phyloP scores from a whole-genome alignment of 2,329 filamentous ascomycete genomes.

The Fusarium sp. region DNA sequence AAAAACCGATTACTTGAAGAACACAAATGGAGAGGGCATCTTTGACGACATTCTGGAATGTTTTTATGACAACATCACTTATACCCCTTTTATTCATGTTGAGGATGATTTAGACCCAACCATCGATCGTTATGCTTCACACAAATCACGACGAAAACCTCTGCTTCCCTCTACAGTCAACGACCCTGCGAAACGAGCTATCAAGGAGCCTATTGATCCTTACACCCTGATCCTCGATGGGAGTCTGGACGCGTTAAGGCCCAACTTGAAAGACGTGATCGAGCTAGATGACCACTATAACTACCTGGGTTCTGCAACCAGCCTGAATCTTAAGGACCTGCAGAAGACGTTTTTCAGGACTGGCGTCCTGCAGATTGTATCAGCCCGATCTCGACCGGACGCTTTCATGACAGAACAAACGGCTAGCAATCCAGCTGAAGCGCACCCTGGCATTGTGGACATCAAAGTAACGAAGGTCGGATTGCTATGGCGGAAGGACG shows the following conservation, averaged over 20 bases:
- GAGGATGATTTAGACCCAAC: slow-evolving; percentile 90
- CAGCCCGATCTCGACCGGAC: slow-evolving; percentile 90
- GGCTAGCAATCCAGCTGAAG: slow-evolving; percentile 85
- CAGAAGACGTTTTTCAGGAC: slow-evolving; percentile 93
- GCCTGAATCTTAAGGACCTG: slow-evolving; percentile 82
- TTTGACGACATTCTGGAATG: slow-evolving; percentile 93
- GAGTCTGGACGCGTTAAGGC: slow-evolving; percentile 84
- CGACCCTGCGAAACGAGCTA: slow-evolving; percentile 68
- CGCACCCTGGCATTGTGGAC: slow-evolving; percentile 92
- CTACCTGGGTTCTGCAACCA: slow-evolving; percentile 82
- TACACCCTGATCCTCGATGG: slow-evolving; percentile 94
- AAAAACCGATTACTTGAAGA: slow-evolving; percentile 93
- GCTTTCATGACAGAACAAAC: slow-evolving; percentile 94
- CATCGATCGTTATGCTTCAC: slow-evolving; percentile 77
- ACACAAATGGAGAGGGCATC: slow-evolving; percentile 91
- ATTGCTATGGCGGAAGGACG: slow-evolving; percentile 92
- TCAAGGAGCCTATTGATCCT: slow-evolving; percentile 91
- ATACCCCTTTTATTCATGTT: slow-evolving; percentile 97
- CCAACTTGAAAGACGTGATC: slow-evolving; percentile 92
- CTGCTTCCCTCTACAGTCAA: slow-evolving; percentile 74
- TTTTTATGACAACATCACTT: slow-evolving; percentile 98
- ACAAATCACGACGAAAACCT: slow-evolving; percentile 78
- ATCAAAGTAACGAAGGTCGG: slow-evolving; percentile 98
- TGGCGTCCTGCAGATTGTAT: slow-evolving; percentile 93
- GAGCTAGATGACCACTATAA: slow-evolving; percentile 91